phyloP scores from a whole-genome alignment of 179 eudicot genomes.

The Spinacia oleracea region DNA sequence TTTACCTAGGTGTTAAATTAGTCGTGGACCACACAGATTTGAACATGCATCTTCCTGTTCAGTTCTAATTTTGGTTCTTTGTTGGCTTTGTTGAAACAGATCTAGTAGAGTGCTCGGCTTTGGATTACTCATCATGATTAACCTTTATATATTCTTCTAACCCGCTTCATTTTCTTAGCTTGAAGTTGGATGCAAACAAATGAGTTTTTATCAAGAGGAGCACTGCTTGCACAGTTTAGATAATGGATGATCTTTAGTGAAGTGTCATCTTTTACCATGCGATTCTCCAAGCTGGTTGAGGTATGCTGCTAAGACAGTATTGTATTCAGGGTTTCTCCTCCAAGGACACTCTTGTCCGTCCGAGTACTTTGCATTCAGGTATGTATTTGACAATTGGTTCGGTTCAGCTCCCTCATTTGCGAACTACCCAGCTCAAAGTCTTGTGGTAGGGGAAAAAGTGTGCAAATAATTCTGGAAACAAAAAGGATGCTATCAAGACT shows the following conservation, averaged over 20 bases:
- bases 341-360: conserved; percentile 11
- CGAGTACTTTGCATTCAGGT: conserved; percentile 21
- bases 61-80: conserved; percentile 23
- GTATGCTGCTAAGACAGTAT: conserved; percentile 24
- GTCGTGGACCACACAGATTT: conserved; percentile 30
- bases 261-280: conserved; percentile 12
- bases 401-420: conserved; percentile 12
- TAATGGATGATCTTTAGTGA: conserved; percentile 27
- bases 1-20: conserved; percentile 19
- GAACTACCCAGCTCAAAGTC: conserved; percentile 3
- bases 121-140: conserved; percentile 38
- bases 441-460: not conserved
- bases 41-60: conserved; percentile 20
- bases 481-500: not conserved
- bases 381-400: conserved; percentile 26
- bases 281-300: conserved; percentile 29
- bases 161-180: conserved; percentile 37
- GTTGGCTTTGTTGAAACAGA: conserved; percentile 35
- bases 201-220: conserved; percentile 28
- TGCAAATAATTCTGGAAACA: not conserved
- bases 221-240: conserved; percentile 24
- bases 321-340: conserved; percentile 17
- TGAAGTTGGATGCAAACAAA: conserved; percentile 32
- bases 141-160: conserved; percentile 31
- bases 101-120: conserved; percentile 40